A percentile compares a stretch with the other conserved stretches of the same genome.
These are phyloP conservation scores for Glycine soja DNA, from an alignment of 306 rosid genomes.

Conservation along the genomic window DNA sequence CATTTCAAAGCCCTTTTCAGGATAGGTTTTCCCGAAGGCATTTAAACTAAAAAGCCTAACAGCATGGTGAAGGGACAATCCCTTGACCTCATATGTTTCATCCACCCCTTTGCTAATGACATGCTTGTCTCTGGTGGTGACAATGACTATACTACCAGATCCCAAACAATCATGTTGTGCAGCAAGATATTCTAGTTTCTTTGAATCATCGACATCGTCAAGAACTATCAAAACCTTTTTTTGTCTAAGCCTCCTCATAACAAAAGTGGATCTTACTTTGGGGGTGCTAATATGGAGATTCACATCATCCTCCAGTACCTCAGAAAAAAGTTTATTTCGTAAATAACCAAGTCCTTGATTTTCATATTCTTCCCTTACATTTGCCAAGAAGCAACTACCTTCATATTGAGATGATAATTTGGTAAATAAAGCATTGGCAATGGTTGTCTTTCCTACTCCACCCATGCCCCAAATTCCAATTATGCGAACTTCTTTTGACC, in stretches of 20 bases:
- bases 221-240: conserved; percentile 38
- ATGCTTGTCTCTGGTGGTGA: conserved; percentile 44
- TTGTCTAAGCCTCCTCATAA: conserved; percentile 21
- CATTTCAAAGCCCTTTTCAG: conserved; percentile 22
- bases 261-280: conserved; percentile 12
- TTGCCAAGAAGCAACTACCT: conserved; percentile 34
- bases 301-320: conserved; percentile 27
- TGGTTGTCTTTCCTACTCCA: conserved; percentile 40
- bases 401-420: conserved; percentile 35
- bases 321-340: conserved; percentile 33
- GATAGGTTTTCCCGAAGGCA: conserved; percentile 34
- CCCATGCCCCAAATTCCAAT: conserved; percentile 47
- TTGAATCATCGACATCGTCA: conserved; percentile 35
- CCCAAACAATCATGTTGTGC: conserved; percentile 26
- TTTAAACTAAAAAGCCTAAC: conserved; percentile 34
- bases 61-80: conserved; percentile 24
- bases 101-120: conserved; percentile 41
- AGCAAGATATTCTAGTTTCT: conserved; percentile 14
- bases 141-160: conserved; percentile 41
- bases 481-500: conserved; percentile 34
- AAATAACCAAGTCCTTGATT: conserved; percentile 14
- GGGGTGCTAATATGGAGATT: conserved; percentile 7
- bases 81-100: conserved; percentile 35
- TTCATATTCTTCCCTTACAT: conserved; percentile 26
- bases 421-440: conserved; percentile 30